phyloP scores from a whole-genome alignment of 805 yeast genomes.

The Yarrowia porcina region DNA sequence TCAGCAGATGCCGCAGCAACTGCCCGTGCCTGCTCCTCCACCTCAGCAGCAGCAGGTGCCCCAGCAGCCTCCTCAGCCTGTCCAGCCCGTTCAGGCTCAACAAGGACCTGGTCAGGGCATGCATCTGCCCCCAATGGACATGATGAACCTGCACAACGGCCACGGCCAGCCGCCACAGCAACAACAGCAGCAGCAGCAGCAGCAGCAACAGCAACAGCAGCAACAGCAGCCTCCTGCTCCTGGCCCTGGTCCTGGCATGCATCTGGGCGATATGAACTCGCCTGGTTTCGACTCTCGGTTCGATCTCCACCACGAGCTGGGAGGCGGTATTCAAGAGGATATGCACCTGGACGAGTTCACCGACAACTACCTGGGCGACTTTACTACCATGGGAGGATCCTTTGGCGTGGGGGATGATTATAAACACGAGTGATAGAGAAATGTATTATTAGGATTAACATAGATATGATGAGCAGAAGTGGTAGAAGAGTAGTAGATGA shows the following conservation, averaged over 20 bases:
- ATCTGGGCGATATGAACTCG: conserved; percentile 13
- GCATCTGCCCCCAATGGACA: conserved; percentile 1
- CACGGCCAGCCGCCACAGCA: background rate
- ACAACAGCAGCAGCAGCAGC: background rate
- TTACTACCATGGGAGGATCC: conserved; percentile 9
- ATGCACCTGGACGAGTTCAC: conserved; percentile 25
- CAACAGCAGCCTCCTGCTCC: background rate
- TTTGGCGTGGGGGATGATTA: conserved; percentile 20
- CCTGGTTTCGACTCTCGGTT: conserved; percentile 17
- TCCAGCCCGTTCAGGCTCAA: background rate
- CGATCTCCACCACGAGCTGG: conserved; percentile 18
- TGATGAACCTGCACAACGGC: conserved; percentile 2
- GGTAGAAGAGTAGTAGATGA: no score
- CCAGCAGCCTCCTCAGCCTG: background rate
- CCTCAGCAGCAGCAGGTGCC: no score
- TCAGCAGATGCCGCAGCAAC: background rate
- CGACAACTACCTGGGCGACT: conserved; percentile 21
- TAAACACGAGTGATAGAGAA: conserved; percentile 21
- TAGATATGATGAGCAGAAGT: no score
- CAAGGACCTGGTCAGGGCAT: background rate
- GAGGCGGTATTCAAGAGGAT: conserved; percentile 6
- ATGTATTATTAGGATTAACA: conserved; percentile 11
- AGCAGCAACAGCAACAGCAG: no score
- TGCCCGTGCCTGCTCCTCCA: background rate
- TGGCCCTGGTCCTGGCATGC: background rate